Base-by-base conservation (phyloP, 2,329 filamentous ascomycete species). In the Ascochyta lentis region DNA sequence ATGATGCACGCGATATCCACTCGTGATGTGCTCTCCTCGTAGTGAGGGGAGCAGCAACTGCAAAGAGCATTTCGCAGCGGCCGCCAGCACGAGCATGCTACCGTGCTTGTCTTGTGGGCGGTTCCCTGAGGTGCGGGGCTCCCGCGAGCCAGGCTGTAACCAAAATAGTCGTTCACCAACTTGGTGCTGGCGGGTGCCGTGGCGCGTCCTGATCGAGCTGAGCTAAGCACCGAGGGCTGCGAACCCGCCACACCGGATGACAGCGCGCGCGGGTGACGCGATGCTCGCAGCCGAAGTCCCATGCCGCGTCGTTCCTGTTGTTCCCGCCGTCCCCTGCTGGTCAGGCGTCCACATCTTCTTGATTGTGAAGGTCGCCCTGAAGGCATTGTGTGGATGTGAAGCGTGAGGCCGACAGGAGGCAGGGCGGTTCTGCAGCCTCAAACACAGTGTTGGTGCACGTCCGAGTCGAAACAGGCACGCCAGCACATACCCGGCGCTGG, bases 391-490 rank as follows among this genome's bases (percentile, higher is more conserved):
- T 37, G 34, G 34, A 26, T 43, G 56, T 35, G 54, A 47, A 51
- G 22, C 56, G 58, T 58, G 59, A 54, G 53, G 59, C 56, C 43
- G 51, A 44, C 49, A 59, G 54, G 51, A 56, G 49, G 22, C 40
- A 49, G 8, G 54, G 61, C 51, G 52, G 44, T 58, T 49, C 54
- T 48, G 59, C 55, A 61, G 59, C 57, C 61, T 67, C 66, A 63
- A 65, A 70, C 67, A 60, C 61, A 33, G 61, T 54, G 61, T 63
- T 60, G 59, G 56, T 49, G 57, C 62, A 46, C 51, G 44, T 54
- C 45, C 44, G 33, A 26, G 19, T 61, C 65, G 68, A 73, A 70
- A 71, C 69, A 72, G 69, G 70, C 57, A 72, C 68, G 68, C 66
- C 68, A 68, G 52, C 59, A 60, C 58, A 60, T 50, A 49, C 60